phyloP scores from a whole-genome alignment of 768 basidiomycete genomes.

The Lyophyllum shimeji region DNA sequence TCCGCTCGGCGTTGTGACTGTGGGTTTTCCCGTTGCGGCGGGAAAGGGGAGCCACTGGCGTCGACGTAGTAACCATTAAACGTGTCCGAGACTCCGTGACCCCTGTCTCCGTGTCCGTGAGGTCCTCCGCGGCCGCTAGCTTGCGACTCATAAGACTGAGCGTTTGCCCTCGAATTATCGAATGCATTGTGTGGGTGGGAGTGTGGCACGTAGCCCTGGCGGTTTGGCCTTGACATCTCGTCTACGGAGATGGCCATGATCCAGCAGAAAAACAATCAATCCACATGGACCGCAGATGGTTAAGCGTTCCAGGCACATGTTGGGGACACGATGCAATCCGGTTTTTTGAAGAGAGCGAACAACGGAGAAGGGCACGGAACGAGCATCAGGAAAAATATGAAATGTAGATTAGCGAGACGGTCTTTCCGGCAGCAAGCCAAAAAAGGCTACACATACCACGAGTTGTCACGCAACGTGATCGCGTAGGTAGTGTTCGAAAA shows the following conservation, averaged over 20 bases:
- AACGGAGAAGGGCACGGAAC: not conserved
- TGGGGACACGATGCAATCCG: constrained; percentile 1
- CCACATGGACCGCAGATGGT: constrained; percentile 6
- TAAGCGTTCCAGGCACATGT: constrained; percentile 7
- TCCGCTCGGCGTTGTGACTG: not conserved
- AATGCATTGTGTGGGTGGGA: constrained; percentile 6
- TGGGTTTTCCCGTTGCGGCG: not conserved
- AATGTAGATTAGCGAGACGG: constrained; percentile 14
- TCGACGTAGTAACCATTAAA: not conserved
- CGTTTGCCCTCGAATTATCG: constrained; percentile 15
- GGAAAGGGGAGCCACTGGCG: not conserved
- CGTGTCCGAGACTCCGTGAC: constrained; percentile 4
- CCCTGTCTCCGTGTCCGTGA: constrained; percentile 7
- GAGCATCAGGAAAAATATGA: not conserved
- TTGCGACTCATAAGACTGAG: constrained; percentile 17
- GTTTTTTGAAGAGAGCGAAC: not conserved
- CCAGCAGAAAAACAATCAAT: constrained; percentile 4
- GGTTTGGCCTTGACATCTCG: constrained; percentile 14
- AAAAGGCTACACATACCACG: constrained; percentile 18
- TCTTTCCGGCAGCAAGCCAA: constrained; percentile 2
- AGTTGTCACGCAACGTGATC: constrained; percentile 19
- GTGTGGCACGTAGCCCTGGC: constrained; percentile 8
- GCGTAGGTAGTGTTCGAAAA: constrained; percentile 6
- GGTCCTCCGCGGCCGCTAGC: constrained; percentile 13
- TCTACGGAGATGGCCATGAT: constrained; percentile 9